phyloP scores from a whole-genome alignment of 2,329 filamentous ascomycete genomes.

The Ceratocystis cubensis region DNA sequence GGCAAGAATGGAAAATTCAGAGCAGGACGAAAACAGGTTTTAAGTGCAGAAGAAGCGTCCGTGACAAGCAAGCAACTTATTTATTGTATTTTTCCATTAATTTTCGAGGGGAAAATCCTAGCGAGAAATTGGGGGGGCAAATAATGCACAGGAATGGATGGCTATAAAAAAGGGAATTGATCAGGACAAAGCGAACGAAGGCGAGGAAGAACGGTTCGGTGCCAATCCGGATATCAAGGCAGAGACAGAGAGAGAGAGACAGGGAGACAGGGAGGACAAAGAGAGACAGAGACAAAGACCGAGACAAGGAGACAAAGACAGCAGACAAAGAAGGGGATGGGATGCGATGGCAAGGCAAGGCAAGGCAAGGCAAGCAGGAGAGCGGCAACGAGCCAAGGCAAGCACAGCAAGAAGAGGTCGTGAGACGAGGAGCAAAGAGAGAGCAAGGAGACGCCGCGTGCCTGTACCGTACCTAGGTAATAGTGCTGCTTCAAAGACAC shows the following conservation, averaged over 20 bases:
- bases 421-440: too few relatives aligned
- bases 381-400: too few relatives aligned
- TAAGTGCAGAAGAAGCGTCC: neutral
- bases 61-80: neutral
- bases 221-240: neutral
- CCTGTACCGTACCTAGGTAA: too few relatives aligned
- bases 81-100: neutral
- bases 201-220: neutral
- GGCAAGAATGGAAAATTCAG: neutral
- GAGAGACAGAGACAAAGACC: neutral
- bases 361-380: too few relatives aligned
- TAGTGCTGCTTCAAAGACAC: neutral
- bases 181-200: neutral
- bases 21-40: slow-evolving; percentile 4
- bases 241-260: neutral
- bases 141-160: neutral
- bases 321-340: too few relatives aligned
- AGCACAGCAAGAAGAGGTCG: too few relatives aligned
- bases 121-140: neutral
- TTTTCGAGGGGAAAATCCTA: neutral
- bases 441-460: too few relatives aligned
- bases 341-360: too few relatives aligned
- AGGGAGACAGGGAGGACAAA: neutral
- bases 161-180: neutral
- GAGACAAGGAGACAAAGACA: neutral